Evolutionary conservation across 2,329 filamentous ascomycete genomes (phyloP), one percentile per base, ranked within the genome.

Genomic region (Mariannaea sp.): DNA sequence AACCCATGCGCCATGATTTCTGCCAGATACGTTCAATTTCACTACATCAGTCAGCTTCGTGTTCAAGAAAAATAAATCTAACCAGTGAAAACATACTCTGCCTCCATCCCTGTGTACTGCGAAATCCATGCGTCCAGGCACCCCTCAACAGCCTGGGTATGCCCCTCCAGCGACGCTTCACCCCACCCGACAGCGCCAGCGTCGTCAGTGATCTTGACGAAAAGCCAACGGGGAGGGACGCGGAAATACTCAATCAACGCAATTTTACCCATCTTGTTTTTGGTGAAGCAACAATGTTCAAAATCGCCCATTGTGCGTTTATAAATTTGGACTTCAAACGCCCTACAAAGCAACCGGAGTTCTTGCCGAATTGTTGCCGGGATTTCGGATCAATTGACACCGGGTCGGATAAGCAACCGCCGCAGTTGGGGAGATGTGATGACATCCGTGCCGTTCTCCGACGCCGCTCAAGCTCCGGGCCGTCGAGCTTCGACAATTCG

Each of bases 11-110:
- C 81, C 85, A 92, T 20, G 83, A 82, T 58, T 81, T 79, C 68
- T 91, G 88, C 89, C 89, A 92, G 53, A 92, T 87, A 58, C 90
- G 85, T 66, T 92, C 89, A 58, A 92, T 92, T 42, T 90, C 84
- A 66, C 86, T 89, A 40, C 2, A 7, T 2, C 1, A 0, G n/a
- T n/a, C n/a, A n/a, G n/a, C n/a, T n/a, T n/a, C n/a, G n/a, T 4
- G 3, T 12, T 43, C 36, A 32, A 46, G n/a, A 14, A 0, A 5
- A 5, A 10, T n/a, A 4, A 3, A 6, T 0, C n/a, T n/a, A n/a
- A n/a, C n/a, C n/a, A n/a, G n/a, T n/a, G n/a, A 1, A 10, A 8
- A 22, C 75, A 52, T 72, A 89, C 86, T 90, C 84, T 26, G 88
- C 88, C 65, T 91, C 87, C 59, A 84, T 78, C 0, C 87, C 88